Conservation (phyloP, 176 grass and related monocot species). For the Ensete glaucum region DNA sequence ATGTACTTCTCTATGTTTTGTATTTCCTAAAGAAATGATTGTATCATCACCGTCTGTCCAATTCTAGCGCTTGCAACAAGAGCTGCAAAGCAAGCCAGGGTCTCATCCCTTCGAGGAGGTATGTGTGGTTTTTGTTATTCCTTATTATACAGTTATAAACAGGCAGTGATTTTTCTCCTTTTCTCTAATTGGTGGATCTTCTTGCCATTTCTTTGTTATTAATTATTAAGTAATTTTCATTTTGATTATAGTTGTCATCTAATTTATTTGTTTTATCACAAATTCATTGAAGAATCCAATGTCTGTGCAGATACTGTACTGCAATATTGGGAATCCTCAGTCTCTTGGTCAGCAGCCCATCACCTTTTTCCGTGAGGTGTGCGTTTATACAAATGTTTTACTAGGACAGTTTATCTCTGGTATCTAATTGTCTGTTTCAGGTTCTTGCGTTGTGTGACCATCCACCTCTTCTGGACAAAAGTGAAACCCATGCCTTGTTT, state of each 20-base stretch:
- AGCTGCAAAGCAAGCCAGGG: constrained; percentile 63
- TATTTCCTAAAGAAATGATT: not conserved
- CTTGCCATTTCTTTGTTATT: not conserved
- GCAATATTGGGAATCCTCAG: constrained; percentile 98
- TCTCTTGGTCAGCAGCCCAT: constrained; percentile 92
- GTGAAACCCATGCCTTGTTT: constrained; percentile 64
- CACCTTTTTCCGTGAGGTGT: constrained; percentile 89
- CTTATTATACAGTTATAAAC: constrained; percentile 11
- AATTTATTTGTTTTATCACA: constrained; percentile 20
- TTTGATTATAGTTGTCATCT: constrained; percentile 4
- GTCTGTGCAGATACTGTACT: constrained; percentile 60
- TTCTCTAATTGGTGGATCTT: not conserved
- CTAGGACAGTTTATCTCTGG: no score
- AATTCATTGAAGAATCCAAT: not conserved
- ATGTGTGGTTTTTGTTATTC: constrained; percentile 10
- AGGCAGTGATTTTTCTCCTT: not conserved
- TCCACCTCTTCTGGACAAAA: constrained; percentile 59
- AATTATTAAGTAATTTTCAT: not conserved
- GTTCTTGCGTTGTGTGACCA: constrained; percentile 89
- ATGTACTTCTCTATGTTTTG: not conserved
- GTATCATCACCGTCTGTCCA: not conserved
- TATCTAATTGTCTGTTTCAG: constrained; percentile 38
- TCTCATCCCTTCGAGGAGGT: constrained; percentile 93
- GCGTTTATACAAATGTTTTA: constrained; percentile 1
- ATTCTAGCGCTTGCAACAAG: constrained; percentile 67